Base-by-base conservation (phyloP, 768 basidiomycete species). In the Xerocomellus dryophilus region DNA sequence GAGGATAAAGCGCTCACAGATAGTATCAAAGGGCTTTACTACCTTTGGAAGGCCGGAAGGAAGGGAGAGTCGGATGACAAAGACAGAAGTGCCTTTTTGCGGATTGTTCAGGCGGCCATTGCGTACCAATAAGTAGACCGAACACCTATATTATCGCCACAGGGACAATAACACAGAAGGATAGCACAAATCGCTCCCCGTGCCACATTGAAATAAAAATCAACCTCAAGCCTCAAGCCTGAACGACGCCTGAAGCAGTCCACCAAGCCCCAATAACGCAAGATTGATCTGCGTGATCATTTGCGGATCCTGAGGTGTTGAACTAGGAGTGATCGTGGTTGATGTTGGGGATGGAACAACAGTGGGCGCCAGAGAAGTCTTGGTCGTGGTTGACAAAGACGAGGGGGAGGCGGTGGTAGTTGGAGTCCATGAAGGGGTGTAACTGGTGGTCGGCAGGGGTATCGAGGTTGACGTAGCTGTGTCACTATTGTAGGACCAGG, bases 21-120 rank as follows among this genome's bases (percentile, higher is more conserved):
- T 35, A 75, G 78, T 31, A 77, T 86, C 45, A 76, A 73, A 54
- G 79, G 82, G 2, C 65, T 89, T 38, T 86, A 81, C 66, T 72
- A 66, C 27, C 74, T 88, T 20, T 88, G 87, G 86, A 80, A 71
- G 63, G 61, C 75, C 10, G 70, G 75, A 27, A 71, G 67, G 44
- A 59, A 53, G 47, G 65, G 52, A 18, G 54, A 56, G 27, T 38
- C 47, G 0, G 61, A 56, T 9, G 64, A 59, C 23, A 63, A 62
- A 20, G 67, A 63, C 34, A 66, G 54, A 25, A 62, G 50, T n/a
- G 41, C 50, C 40, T 76, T 76, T 60, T 53, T 76, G 49, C 64
- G 60, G 46, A 64, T 71, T 45, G 75, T 76, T 42, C 69, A 54
- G 51, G 61, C 66, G 5, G 72, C 71, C 18, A 53, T 71, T 50